These are phyloP conservation scores for Fusarium oligoseptatum DNA, from an alignment of 2,329 filamentous ascomycete species.

Conservation along the genomic window DNA sequence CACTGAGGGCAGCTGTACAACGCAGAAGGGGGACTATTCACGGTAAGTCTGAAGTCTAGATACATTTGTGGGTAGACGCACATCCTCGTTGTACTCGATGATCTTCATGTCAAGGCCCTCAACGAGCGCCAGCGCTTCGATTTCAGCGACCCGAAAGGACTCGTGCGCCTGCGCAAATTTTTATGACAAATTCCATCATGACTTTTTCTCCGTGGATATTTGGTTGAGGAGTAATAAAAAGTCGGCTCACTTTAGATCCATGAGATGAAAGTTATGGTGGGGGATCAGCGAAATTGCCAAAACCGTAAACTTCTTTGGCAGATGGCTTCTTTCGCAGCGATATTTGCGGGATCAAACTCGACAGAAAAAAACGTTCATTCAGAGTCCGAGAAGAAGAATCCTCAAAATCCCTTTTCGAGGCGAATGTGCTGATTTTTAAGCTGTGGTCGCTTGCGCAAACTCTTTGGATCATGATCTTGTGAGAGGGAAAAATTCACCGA, in stretches of 20 bases:
- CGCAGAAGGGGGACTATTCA: constrained; percentile 84
- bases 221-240: constrained; percentile 3
- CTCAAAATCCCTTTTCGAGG: background rate
- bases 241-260: constrained; percentile 8
- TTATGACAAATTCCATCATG: constrained; percentile 83
- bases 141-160: constrained; percentile 88
- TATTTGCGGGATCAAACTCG: background rate
- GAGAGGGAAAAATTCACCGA: constrained; percentile 43
- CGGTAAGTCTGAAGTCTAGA: constrained; percentile 39
- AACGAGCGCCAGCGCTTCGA: constrained; percentile 81
- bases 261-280: constrained; percentile 23
- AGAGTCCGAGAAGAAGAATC: background rate
- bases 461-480: constrained; percentile 62
- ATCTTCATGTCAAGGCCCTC: constrained; percentile 77
- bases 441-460: constrained; percentile 60
- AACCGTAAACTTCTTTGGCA: background rate
- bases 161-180: constrained; percentile 93
- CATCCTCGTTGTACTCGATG: constrained; percentile 79
- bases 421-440: constrained; percentile 15
- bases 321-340: background rate
- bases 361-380: background rate
- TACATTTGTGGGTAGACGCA: constrained; percentile 59
- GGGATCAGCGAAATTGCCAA: constrained; percentile 15
- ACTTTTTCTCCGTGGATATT: background rate
- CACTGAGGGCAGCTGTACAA: constrained; percentile 77